phyloP scores from a whole-genome alignment of 192 early-diverging fungal species.

The Umbelopsis sp. region DNA sequence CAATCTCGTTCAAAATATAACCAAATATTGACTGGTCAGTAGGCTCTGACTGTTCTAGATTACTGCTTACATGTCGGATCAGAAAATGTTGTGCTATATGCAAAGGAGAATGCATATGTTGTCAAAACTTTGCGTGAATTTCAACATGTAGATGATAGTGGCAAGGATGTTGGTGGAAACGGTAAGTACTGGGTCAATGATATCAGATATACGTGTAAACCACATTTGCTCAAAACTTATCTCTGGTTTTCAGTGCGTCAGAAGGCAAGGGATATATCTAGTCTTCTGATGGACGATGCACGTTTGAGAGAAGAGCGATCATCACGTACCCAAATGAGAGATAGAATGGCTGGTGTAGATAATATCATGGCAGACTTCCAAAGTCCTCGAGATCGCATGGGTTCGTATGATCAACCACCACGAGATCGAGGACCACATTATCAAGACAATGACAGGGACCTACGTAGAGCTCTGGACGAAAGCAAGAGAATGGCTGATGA shows the following conservation, averaged over 20 bases:
- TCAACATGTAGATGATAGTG: constrained; percentile 92
- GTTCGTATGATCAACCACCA: constrained; percentile 2
- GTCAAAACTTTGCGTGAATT: constrained; percentile 98
- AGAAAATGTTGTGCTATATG: constrained; percentile 83
- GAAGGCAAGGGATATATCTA: constrained; percentile 89
- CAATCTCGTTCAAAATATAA: neutral
- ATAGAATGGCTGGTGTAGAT: constrained; percentile 56
- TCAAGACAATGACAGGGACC: constrained; percentile 78
- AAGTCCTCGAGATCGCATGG: neutral
- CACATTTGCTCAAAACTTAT: constrained; percentile 5
- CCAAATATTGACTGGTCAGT: neutral
- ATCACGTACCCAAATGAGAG: constrained; percentile 62
- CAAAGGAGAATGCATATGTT: constrained; percentile 86
- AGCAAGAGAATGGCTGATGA: constrained; percentile 67
- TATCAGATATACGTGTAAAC: neutral
- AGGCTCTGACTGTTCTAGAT: constrained; percentile 85
- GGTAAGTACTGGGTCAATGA: constrained; percentile 48
- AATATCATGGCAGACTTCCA: constrained; percentile 29
- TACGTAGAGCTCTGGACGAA: constrained; percentile 82
- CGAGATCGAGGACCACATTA: constrained; percentile 45
- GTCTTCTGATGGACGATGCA: constrained; percentile 76
- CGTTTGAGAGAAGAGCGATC: constrained; percentile 76
- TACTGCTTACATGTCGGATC: constrained; percentile 86
- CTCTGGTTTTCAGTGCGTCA: constrained; percentile 74
- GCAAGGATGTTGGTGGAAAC: constrained; percentile 89